A percentile compares a stretch with the other conserved stretches of the same genome.
Conservation (phyloP, 2,329 filamentous ascomycete genomes). For the Chaetomiaceae sp. region DNA sequence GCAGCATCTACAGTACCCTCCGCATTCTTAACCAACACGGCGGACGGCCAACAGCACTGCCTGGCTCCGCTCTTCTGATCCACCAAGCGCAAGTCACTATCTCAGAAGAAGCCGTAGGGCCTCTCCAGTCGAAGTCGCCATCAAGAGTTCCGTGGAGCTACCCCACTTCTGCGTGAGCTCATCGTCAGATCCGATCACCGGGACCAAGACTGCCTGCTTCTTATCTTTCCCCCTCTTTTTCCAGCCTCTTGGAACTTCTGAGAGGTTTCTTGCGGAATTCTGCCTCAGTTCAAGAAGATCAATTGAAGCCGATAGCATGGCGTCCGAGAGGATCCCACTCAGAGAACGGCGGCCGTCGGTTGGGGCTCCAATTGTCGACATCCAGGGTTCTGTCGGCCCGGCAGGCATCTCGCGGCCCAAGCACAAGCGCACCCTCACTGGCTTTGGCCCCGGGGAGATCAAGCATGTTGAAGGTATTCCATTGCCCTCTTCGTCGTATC, state of each 20-base stretch:
- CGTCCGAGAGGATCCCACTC: conserved; percentile 39
- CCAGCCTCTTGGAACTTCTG: too few species aligned
- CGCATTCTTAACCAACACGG: too few species aligned
- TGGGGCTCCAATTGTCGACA: conserved; percentile 78
- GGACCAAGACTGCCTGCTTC: neutral
- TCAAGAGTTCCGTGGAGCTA: neutral
- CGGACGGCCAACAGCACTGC: too few species aligned
- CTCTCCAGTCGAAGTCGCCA: too few species aligned
- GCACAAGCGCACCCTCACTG: conserved; percentile 95
- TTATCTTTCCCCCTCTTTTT: neutral
- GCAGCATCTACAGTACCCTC: too few species aligned
- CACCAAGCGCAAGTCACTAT: too few species aligned
- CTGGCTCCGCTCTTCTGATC: too few species aligned
- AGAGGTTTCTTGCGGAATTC: too few species aligned
- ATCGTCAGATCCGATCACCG: neutral
- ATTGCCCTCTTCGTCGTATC: neutral
- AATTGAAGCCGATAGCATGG: conserved; percentile 12
- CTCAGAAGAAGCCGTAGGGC: too few species aligned
- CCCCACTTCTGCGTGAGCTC: neutral
- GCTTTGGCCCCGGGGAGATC: conserved; percentile 86
- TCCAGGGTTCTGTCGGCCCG: conserved; percentile 81
- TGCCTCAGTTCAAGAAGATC: neutral
- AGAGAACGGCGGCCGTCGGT: conserved; percentile 78
- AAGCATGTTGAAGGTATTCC: conserved; percentile 82
- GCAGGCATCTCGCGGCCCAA: conserved; percentile 83